A percentile compares a stretch with the other conserved stretches of the same genome.
phyloP scores from a whole-genome alignment of 371 early-diverging fungal genomes.

The Coemansia sp. region DNA sequence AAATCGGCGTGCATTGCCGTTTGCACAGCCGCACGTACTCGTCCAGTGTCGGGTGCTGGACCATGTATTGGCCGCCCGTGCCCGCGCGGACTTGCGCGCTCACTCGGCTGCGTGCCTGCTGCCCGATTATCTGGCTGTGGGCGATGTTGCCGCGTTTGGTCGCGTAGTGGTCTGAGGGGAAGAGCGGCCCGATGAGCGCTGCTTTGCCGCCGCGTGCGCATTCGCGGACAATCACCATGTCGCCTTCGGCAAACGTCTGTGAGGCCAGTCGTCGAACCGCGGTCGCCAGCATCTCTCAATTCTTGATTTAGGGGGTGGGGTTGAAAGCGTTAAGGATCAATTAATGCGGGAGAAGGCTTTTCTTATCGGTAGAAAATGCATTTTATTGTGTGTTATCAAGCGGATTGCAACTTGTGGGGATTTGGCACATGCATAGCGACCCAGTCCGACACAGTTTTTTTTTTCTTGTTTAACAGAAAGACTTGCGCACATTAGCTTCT shows the following conservation, averaged over 20 bases:
- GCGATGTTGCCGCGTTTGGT: constrained; percentile 51
- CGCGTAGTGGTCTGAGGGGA: neutral
- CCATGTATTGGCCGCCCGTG: constrained; percentile 53
- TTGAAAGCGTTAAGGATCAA: neutral
- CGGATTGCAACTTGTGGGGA: too few relatives aligned
- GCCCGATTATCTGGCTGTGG: constrained; percentile 58
- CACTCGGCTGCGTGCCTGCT: constrained; percentile 53
- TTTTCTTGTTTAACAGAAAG: too few relatives aligned
- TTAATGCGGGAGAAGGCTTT: too few relatives aligned
- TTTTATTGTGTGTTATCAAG: too few relatives aligned
- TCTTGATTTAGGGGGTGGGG: neutral
- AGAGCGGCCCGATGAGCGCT: constrained; percentile 26
- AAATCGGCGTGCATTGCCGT: constrained; percentile 69
- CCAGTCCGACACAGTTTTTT: too few relatives aligned
- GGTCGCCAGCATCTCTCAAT: neutral
- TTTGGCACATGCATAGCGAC: too few relatives aligned
- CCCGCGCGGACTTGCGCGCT: constrained; percentile 50
- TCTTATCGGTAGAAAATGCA: too few relatives aligned
- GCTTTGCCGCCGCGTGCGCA: constrained; percentile 16
- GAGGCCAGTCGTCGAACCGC: neutral
- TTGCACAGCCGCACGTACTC: constrained; percentile 65
- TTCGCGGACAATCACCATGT: constrained; percentile 37
- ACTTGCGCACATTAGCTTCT: too few relatives aligned
- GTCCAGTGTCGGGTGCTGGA: constrained; percentile 69
- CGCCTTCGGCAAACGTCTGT: constrained; percentile 24